phyloP scores from a whole-genome alignment of 331 rosid species.

The Stylosanthes scabra region DNA sequence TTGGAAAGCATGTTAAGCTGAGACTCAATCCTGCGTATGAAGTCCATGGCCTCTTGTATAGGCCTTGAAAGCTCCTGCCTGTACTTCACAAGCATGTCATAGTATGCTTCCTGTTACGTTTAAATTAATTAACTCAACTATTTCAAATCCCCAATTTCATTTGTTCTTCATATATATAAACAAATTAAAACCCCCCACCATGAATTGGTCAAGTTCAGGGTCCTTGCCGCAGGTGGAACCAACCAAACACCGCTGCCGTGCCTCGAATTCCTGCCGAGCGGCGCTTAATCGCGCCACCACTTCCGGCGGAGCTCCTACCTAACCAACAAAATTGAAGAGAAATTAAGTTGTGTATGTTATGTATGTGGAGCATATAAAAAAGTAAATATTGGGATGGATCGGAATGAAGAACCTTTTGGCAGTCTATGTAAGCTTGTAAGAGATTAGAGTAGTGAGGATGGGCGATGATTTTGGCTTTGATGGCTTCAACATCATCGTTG shows the following conservation, averaged over 20 bases:
- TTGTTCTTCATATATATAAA: neutral
- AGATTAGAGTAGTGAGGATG: conserved; percentile 95
- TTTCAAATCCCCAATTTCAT: neutral
- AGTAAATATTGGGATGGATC: too few relatives aligned
- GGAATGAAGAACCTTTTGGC: conserved; percentile 73
- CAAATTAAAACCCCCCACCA: conserved; percentile 64
- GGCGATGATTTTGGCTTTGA: conserved; percentile 89
- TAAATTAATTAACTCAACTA: too few relatives aligned
- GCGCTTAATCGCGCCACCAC: conserved; percentile 80
- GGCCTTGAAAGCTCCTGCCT: conserved; percentile 92
- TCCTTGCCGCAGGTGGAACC: conserved; percentile 65
- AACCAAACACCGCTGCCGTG: conserved; percentile 73
- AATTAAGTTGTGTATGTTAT: neutral
- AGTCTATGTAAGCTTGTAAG: conserved; percentile 92
- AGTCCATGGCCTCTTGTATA: conserved; percentile 97
- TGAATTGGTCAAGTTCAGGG: conserved; percentile 98
- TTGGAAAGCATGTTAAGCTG: conserved; percentile 79
- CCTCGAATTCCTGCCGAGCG: conserved; percentile 77
- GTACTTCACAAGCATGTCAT: conserved; percentile 93
- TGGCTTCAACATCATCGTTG: conserved; percentile 63
- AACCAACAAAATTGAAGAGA: neutral
- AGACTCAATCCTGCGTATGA: conserved; percentile 84
- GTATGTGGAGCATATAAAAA: too few relatives aligned
- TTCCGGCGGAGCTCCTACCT: conserved; percentile 98
- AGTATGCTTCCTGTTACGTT: conserved; percentile 99